Conservation (phyloP, 768 basidiomycete species). For the Psilocybe azurescens region DNA sequence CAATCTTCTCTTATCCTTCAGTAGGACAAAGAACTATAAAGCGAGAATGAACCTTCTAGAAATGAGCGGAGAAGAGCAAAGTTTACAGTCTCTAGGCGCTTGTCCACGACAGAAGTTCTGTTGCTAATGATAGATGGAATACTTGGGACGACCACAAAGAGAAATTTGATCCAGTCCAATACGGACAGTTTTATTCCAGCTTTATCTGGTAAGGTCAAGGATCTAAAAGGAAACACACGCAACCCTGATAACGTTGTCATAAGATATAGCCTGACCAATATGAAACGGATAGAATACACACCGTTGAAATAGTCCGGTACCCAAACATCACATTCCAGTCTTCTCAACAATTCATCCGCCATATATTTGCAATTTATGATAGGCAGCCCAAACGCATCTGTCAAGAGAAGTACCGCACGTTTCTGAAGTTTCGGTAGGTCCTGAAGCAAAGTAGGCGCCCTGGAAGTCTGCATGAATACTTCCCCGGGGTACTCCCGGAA, state of each 20-base stretch:
- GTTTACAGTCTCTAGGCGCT: constrained; percentile 32
- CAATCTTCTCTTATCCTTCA: constrained; percentile 44
- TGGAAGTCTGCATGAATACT: constrained; percentile 36
- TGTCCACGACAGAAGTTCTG: constrained; percentile 35
- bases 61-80: constrained; percentile 5
- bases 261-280: no score
- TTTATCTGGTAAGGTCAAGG: constrained; percentile 31
- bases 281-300: constrained; percentile 14
- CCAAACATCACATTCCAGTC: constrained; percentile 63
- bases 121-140: constrained; percentile 34
- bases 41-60: neutral
- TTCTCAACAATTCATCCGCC: constrained; percentile 54
- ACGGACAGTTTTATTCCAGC: constrained; percentile 36
- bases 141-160: constrained; percentile 26
- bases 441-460: constrained; percentile 46
- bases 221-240: constrained; percentile 30
- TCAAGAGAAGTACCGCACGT: constrained; percentile 58
- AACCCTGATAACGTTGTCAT: constrained; percentile 22
- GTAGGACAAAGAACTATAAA: constrained; percentile 38
- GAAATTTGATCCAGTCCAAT: constrained; percentile 31
- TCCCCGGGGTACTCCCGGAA: constrained; percentile 53
- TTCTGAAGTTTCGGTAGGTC: constrained; percentile 29
- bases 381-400: constrained; percentile 60
- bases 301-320: constrained; percentile 68
- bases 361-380: constrained; percentile 59